Percentiles rank a stretch among this genome's conserved stretches.
These are phyloP conservation scores for Russula foetens DNA, from an alignment of 768 basidiomycete species.

Conservation along the genomic window DNA sequence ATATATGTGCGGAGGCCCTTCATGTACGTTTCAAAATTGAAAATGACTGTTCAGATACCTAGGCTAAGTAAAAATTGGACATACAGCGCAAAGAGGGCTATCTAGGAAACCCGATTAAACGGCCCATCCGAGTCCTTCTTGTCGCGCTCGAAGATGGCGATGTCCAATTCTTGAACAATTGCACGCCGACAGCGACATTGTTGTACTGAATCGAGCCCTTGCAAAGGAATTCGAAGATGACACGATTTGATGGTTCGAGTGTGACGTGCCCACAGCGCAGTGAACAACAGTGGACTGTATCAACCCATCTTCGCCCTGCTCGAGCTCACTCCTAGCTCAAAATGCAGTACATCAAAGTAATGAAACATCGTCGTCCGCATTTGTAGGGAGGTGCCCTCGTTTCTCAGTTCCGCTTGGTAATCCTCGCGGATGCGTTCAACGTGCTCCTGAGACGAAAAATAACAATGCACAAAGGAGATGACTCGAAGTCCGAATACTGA, in stretches of 20 bases:
- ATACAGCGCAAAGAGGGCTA: background rate
- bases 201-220: constrained; percentile 99
- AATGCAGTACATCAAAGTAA: constrained; percentile 93
- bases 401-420: constrained; percentile 76
- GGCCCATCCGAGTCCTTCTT: constrained; percentile 85
- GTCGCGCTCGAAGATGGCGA: constrained; percentile 89
- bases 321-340: constrained; percentile 99
- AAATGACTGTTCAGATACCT: constrained; percentile 85
- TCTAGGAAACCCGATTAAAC: constrained; percentile 72
- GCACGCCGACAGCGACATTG: constrained; percentile 82
- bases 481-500: no score
- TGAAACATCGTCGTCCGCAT: constrained; percentile 99
- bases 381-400: constrained; percentile 88
- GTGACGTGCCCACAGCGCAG: constrained; percentile 96
- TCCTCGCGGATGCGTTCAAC: constrained; percentile 88
- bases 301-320: constrained; percentile 99
- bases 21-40: constrained; percentile 87
- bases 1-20: constrained; percentile 84
- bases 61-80: constrained; percentile 46
- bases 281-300: constrained; percentile 98
- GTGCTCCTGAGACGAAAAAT: constrained; percentile 49
- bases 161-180: constrained; percentile 98
- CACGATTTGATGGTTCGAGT: constrained; percentile 75
- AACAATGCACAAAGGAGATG: background rate
- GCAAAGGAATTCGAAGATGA: constrained; percentile 96